Evolutionary conservation across 306 rosid genomes (phyloP).

Genomic region (Fragaria iinumae): DNA sequence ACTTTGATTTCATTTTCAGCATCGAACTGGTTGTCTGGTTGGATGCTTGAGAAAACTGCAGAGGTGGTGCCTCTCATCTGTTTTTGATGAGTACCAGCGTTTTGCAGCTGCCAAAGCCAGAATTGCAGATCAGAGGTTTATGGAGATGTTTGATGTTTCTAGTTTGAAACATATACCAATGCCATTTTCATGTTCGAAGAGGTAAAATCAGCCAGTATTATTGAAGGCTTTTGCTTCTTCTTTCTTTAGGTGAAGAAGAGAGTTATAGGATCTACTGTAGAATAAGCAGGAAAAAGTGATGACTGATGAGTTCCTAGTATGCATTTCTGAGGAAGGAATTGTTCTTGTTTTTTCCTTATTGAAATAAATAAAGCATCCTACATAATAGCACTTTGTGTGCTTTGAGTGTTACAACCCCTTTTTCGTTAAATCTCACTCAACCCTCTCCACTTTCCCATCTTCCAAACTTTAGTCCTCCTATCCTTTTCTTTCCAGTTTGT

Average conservation of each 20-base stretch:
- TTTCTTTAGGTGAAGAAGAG: constrained; percentile 49
- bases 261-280: constrained; percentile 29
- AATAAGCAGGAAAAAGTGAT: constrained; percentile 52
- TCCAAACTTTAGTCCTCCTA: background rate
- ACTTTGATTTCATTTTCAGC: constrained; percentile 46
- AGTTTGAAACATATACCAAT: constrained; percentile 67
- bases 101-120: constrained; percentile 98
- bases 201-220: constrained; percentile 35
- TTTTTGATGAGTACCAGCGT: constrained; percentile 86
- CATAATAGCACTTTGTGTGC: constrained; percentile 1
- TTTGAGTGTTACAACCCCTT: background rate
- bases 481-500: background rate
- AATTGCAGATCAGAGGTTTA: constrained; percentile 90
- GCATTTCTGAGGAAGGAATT: constrained; percentile 51
- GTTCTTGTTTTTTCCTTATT: constrained; percentile 26
- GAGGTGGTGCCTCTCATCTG: constrained; percentile 89
- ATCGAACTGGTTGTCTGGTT: constrained; percentile 96
- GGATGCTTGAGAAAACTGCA: constrained; percentile 94
- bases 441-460: background rate
- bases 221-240: constrained; percentile 34
- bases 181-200: constrained; percentile 62
- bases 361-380: constrained; percentile 1
- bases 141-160: constrained; percentile 90
- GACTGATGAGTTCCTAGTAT: constrained; percentile 58
- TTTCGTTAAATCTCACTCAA: background rate